Evolutionary conservation across 768 basidiomycete species (phyloP), one percentile per base, ranked within the genome.

Genomic region (Mycena vitilis): DNA sequence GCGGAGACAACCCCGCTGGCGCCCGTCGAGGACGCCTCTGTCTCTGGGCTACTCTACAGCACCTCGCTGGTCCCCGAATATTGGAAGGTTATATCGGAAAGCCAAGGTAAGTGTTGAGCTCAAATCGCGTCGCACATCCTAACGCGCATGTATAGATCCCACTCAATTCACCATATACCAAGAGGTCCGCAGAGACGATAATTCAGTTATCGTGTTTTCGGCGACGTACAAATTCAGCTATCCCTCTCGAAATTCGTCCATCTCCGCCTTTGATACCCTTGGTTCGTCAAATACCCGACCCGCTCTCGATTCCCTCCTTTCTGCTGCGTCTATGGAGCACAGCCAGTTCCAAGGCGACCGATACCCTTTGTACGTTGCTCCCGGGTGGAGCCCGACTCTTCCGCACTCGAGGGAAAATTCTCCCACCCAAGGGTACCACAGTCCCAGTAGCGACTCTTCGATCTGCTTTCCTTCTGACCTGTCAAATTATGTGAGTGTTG

Each of bases 111-210:
- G 61, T 54, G 11, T 23, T 48, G n/a, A 42, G 23, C 49, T 20
- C 40, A 48, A 48, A 34, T 68, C 48, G 42, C 9, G 40, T 62
- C 34, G 55, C 20, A 38, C 49, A 52, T 20, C 60, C 65, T 56
- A 44, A 59, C 37, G 37, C 23, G 37, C 22, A n/a, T 16, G 52
- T 20, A 30, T 54, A 93, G 92, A 93, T 77, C 89, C 90, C 23
- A 87, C 89, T 5, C 78, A 84, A 63, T 93, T 86, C 76, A 87
- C 85, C 3, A 91, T 93, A 73, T 78, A 87, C 49, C 92, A 93
- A 74, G 87, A 90, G 57, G 88, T 93, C 53, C 72, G 81, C 34
- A 79, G 81, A 63, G 79, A 81, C 53, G 75, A 79, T 37, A 71
- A 72, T 34, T 74, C 71, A 15, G 72, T 78, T 1, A 69, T 81